Evolutionary conservation across 495 filamentous ascomycete species (phyloP).

Genomic region (Penicillium alfredii): DNA sequence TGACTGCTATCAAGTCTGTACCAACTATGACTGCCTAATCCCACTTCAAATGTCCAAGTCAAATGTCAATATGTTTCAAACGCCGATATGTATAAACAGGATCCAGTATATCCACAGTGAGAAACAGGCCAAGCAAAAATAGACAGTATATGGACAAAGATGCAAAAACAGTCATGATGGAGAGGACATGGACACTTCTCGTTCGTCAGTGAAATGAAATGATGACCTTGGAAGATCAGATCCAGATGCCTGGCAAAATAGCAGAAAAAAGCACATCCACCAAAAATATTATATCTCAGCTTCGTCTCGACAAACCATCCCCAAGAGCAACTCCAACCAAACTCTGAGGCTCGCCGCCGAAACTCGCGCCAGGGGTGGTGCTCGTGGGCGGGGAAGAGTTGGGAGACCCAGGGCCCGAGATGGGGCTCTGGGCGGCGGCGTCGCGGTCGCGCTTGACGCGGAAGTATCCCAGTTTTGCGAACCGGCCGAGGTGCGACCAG

Average conservation of each 20-base stretch:
- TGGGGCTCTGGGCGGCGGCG: conserved; percentile 26
- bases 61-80: conserved; percentile 1
- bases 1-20: too few relatives aligned
- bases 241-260: too few relatives aligned
- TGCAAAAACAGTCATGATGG: neutral
- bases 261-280: neutral
- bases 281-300: conserved; percentile 15
- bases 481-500: conserved; percentile 80
- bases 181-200: conserved; percentile 1
- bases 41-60: too few relatives aligned
- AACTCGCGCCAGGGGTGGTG: conserved; percentile 15
- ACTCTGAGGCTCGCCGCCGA: conserved; percentile 33
- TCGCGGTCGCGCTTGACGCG: conserved; percentile 62
- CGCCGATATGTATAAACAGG: neutral
- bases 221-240: too few relatives aligned
- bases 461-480: conserved; percentile 75
- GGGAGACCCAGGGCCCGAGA: conserved; percentile 12
- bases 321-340: conserved; percentile 38
- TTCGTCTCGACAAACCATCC: conserved; percentile 15
- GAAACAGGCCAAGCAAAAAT: too few relatives aligned
- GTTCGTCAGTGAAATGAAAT: too few relatives aligned
- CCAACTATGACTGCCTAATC: too few relatives aligned
- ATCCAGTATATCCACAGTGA: neutral
- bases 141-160: neutral
- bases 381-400: neutral